Conservation (phyloP, 805 yeast species). For the Ogataea sp. region DNA sequence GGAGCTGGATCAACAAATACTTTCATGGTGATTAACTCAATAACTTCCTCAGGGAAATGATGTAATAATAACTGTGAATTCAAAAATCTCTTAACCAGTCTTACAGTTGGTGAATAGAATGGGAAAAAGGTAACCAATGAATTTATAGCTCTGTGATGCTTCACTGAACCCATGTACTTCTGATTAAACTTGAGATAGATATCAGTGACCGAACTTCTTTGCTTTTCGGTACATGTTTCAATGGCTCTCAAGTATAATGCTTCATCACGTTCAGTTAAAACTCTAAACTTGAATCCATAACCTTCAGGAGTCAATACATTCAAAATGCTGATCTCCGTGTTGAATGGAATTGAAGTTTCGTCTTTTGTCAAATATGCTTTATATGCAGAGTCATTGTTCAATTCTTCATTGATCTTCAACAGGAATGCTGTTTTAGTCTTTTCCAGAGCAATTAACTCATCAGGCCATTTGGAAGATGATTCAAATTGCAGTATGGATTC, state of each 20-base stretch:
- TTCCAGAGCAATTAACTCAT: constrained; percentile 76
- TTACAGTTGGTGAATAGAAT: constrained; percentile 67
- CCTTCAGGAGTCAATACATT: constrained; percentile 83
- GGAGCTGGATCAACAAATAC: constrained; percentile 87
- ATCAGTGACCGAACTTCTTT: constrained; percentile 49
- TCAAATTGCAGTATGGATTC: constrained; percentile 84
- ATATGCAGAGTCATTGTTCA: constrained; percentile 46
- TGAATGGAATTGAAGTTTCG: constrained; percentile 53
- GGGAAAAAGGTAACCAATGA: constrained; percentile 65
- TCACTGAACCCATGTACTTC: constrained; percentile 55
- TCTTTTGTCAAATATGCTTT: constrained; percentile 59
- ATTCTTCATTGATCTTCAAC: constrained; percentile 46
- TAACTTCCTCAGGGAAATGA: constrained; percentile 69
- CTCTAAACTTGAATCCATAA: constrained; percentile 71
- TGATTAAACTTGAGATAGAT: constrained; percentile 58
- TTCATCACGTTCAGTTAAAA: constrained; percentile 81
- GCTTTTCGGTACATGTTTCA: constrained; percentile 52
- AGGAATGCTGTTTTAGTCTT: constrained; percentile 87
- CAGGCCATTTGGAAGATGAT: constrained; percentile 92
- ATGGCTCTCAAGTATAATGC: constrained; percentile 64
- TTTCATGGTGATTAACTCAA: constrained; percentile 75
- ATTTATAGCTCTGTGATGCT: constrained; percentile 75
- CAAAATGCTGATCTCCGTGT: constrained; percentile 46
- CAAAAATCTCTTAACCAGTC: constrained; percentile 86
- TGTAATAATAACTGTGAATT: constrained; percentile 68